phyloP scores from a whole-genome alignment of 2,329 filamentous ascomycete genomes.

The Sporothrix globosa region DNA sequence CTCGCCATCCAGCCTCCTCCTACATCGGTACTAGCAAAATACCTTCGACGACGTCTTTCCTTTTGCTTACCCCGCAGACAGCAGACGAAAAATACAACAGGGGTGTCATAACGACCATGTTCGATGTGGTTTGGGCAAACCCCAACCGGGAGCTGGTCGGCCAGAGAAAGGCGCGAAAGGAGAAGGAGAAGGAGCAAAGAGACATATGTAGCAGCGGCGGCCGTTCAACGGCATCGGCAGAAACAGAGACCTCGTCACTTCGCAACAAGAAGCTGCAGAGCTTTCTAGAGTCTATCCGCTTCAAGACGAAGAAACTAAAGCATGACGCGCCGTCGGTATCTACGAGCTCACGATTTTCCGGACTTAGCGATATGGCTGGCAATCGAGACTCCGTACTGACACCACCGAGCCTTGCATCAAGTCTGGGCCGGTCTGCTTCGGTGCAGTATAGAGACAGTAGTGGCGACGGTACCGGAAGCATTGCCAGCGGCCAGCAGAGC shows the following conservation, averaged over 20 bases:
- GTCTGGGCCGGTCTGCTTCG: conserved; percentile 12
- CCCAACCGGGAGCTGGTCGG: conserved; percentile 57
- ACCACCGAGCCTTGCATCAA: conserved; percentile 25
- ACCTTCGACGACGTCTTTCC: not conserved
- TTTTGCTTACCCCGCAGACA: not conserved
- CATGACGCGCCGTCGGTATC: conserved; percentile 17
- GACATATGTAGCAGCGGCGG: conserved; percentile 40
- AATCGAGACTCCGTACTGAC: conserved; percentile 13
- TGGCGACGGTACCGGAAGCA: not conserved
- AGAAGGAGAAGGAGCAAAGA: conserved; percentile 45
- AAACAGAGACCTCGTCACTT: conserved; percentile 52
- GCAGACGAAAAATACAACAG: not conserved
- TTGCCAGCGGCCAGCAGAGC: not conserved
- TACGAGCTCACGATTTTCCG: conserved; percentile 23
- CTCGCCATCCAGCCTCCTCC: not conserved
- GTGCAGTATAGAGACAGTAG: not conserved
- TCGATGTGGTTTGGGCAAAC: conserved; percentile 63
- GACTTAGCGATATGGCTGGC: conserved; percentile 11
- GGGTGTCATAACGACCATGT: conserved; percentile 49
- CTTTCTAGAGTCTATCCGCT: conserved; percentile 49
- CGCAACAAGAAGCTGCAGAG: conserved; percentile 48
- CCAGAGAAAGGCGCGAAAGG: conserved; percentile 56
- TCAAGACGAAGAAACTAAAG: conserved; percentile 25
- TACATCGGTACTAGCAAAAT: not conserved
- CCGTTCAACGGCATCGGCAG: conserved; percentile 48